These are phyloP conservation scores for Dryas alaskensis DNA, from an alignment of 306 rosid species.

Conservation along the genomic window DNA sequence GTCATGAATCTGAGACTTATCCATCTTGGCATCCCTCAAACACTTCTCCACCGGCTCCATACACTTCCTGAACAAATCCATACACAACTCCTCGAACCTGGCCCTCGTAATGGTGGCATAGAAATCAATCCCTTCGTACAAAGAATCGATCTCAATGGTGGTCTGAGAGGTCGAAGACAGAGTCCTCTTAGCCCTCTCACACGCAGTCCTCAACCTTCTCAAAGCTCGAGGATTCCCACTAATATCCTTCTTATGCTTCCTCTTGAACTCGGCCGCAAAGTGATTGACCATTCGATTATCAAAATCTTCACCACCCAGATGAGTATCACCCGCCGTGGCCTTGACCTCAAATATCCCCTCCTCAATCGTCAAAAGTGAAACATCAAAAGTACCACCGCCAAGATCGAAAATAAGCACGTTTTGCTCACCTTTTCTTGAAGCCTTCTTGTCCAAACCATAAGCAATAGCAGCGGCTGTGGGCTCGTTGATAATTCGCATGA, in stretches of 20 bases:
- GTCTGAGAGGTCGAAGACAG: constrained; percentile 69
- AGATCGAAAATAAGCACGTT: constrained; percentile 72
- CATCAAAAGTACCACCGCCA: constrained; percentile 82
- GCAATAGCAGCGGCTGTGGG: constrained; percentile 88
- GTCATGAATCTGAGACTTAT: constrained; percentile 60
- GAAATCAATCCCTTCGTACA: constrained; percentile 76
- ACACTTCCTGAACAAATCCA: constrained; percentile 76
- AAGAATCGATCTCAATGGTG: constrained; percentile 69
- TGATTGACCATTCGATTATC: constrained; percentile 84
- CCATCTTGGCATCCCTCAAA: constrained; percentile 62
- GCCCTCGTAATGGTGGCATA: constrained; percentile 74
- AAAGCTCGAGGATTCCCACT: constrained; percentile 64
- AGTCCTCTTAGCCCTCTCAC: constrained; percentile 76
- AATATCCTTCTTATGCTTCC: constrained; percentile 77
- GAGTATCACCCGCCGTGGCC: constrained; percentile 81
- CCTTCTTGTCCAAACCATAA: constrained; percentile 73
- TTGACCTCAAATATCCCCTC: constrained; percentile 87
- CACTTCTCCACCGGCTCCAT: constrained; percentile 92
- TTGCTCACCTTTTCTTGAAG: constrained; percentile 64
- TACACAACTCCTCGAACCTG: constrained; percentile 70
- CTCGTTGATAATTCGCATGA: constrained; percentile 70
- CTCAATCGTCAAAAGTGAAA: constrained; percentile 61
- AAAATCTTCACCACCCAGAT: constrained; percentile 84
- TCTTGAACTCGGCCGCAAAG: constrained; percentile 52
- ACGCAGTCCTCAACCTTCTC: constrained; percentile 72